These are phyloP conservation scores for Trypanosoma caninum DNA, from an alignment of 208 protist genomes.

Conservation along the genomic window DNA sequence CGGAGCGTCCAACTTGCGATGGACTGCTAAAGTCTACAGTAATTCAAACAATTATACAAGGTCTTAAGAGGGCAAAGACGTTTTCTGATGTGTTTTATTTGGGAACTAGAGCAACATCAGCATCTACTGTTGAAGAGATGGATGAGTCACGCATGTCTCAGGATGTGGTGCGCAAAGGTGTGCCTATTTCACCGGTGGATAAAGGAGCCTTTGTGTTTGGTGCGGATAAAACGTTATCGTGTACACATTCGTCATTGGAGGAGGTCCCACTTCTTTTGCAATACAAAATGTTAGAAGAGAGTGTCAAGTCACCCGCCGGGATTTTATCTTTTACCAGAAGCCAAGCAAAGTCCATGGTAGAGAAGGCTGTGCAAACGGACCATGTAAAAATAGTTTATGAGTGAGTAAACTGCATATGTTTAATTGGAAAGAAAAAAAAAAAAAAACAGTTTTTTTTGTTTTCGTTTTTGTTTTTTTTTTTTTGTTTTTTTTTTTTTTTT, in stretches of 20 bases:
- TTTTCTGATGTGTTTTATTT: constrained; percentile 22
- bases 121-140: background rate
- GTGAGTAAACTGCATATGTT: background rate
- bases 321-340: background rate
- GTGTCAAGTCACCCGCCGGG: background rate
- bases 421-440: background rate
- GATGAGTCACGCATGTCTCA: too few species aligned
- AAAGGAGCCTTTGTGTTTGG: too few species aligned
- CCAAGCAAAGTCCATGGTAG: constrained; percentile 18
- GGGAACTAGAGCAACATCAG: too few species aligned
- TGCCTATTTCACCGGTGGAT: too few species aligned
- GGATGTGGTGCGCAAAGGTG: too few species aligned
- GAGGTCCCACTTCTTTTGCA: constrained; percentile 39
- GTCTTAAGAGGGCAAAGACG: constrained; percentile 54
- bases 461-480: background rate
- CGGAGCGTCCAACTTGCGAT: constrained; percentile 62
- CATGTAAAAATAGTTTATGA: constrained; percentile 53
- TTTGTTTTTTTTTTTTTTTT: background rate
- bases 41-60: constrained; percentile 67
- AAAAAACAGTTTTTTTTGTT: background rate
- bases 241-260: constrained; percentile 33
- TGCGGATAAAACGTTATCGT: constrained; percentile 23
- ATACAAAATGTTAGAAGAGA: constrained; percentile 16
- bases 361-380: constrained; percentile 59
- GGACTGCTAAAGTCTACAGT: constrained; percentile 75